Evolutionary conservation across 1,284 basidiomycete genomes (phyloP).

Genomic region (Sphaerobolus stellatus): DNA sequence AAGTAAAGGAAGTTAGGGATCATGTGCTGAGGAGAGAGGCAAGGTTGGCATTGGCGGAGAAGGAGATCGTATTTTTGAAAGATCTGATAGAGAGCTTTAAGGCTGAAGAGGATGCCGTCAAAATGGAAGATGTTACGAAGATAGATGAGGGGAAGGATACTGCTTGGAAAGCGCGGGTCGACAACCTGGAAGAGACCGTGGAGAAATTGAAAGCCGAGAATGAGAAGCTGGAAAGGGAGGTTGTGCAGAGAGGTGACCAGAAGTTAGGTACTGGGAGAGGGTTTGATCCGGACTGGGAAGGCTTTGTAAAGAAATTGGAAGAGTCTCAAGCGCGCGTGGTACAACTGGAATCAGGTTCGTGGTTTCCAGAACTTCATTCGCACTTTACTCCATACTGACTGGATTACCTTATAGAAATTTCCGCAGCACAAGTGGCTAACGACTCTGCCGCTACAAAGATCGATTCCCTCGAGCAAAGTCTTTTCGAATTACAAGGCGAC

Average conservation of each 20-base stretch:
- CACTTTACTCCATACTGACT: background rate
- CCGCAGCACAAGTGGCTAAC: constrained; percentile 33
- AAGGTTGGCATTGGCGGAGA: constrained; percentile 46
- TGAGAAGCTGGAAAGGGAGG: constrained; percentile 42
- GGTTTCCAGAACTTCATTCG: background rate
- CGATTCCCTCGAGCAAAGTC: constrained; percentile 64
- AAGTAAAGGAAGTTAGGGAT: constrained; percentile 43
- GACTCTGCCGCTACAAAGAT: constrained; percentile 48
- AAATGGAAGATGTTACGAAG: constrained; percentile 8
- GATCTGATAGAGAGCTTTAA: constrained; percentile 63
- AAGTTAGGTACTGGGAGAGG: constrained; percentile 28
- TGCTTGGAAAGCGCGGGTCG: constrained; percentile 37
- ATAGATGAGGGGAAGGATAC: no score
- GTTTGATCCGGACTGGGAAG: constrained; percentile 33
- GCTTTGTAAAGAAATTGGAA: constrained; percentile 44
- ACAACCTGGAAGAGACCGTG: constrained; percentile 58
- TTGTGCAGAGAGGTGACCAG: no score
- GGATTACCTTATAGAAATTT: constrained; percentile 20
- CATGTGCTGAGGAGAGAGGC: constrained; percentile 47
- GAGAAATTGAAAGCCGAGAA: constrained; percentile 54
- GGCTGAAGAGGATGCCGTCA: constrained; percentile 44
- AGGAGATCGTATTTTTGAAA: constrained; percentile 62
- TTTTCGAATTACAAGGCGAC: constrained; percentile 74
- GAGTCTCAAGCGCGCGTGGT: constrained; percentile 38
- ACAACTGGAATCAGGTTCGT: constrained; percentile 43